Percentiles rank a stretch among this genome's conserved stretches.
Evolutionary conservation across 306 rosid genomes (phyloP).

Genomic region (Quercus dentata): DNA sequence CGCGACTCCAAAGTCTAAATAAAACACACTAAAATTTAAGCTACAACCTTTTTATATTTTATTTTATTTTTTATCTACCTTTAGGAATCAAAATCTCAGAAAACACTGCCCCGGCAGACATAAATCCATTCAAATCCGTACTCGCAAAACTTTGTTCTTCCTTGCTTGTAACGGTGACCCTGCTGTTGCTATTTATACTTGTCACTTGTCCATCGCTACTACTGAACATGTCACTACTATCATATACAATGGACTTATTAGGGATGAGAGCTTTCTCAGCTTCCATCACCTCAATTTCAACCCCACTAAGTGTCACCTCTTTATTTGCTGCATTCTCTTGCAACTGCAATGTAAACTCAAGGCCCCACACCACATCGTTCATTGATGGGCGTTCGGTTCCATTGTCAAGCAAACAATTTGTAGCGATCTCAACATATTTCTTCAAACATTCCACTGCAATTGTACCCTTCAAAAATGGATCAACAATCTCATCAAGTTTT

Average conservation of each 20-base stretch:
- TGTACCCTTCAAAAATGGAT: neutral
- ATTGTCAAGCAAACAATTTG: neutral
- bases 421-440: neutral
- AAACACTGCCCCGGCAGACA: neutral
- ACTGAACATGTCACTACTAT: neutral
- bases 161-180: neutral
- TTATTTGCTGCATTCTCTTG: neutral
- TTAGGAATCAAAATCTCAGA: neutral
- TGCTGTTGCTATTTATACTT: neutral
- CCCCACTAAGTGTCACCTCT: neutral
- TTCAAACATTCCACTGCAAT: neutral
- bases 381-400: neutral
- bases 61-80: neutral
- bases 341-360: neutral
- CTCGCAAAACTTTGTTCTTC: neutral
- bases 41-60: neutral
- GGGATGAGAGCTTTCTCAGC: neutral
- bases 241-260: neutral
- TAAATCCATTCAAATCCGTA: neutral
- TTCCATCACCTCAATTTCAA: neutral
- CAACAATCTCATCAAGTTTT: neutral
- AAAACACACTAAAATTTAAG: no score
- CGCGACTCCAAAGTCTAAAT: no score
- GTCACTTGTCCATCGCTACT: neutral
- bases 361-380: constrained; percentile 1